Conservation (phyloP, 352 stramenopile species). For the Phytopythium kandeliae region DNA sequence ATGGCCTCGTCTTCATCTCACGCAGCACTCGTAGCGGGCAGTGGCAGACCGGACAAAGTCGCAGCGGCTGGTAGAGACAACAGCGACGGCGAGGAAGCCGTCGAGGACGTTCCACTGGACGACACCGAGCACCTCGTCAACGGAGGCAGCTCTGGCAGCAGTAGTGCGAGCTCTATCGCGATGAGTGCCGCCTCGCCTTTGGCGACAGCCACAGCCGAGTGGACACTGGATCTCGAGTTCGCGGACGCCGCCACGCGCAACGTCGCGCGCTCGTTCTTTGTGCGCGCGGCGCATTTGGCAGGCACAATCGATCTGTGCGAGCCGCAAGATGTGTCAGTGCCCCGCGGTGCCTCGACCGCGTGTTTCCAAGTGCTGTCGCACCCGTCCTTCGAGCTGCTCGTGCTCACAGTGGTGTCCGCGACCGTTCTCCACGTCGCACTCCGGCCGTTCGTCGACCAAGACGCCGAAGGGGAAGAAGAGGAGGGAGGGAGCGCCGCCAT, state of each 20-base stretch:
- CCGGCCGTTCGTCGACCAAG: conserved; percentile 47
- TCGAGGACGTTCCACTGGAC: background rate
- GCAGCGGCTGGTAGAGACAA: background rate
- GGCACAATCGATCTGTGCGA: conserved; percentile 40
- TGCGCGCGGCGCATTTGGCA: conserved; percentile 33
- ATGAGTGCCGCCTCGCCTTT: background rate
- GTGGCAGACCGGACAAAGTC: background rate
- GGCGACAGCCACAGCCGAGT: background rate
- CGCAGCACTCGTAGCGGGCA: background rate
- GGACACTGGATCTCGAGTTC: conserved; percentile 77
- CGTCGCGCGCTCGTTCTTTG: conserved; percentile 55
- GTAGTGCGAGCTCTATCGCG: background rate
- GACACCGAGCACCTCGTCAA: conserved; percentile 8
- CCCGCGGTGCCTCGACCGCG: conserved; percentile 31
- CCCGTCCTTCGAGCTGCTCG: conserved; percentile 67
- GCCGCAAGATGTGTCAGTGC: conserved; percentile 38
- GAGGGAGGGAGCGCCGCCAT: conserved; percentile 41
- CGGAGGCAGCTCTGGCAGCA: conserved; percentile 2
- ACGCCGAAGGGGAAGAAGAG: conserved; percentile 26
- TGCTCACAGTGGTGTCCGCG: conserved; percentile 49
- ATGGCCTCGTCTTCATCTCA: background rate
- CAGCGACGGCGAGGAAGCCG: background rate
- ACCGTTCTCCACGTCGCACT: conserved; percentile 73
- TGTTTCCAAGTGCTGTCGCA: conserved; percentile 70
- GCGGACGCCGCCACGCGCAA: conserved; percentile 39